A percentile compares a stretch with the other conserved stretches of the same genome.
Evolutionary conservation across 176 grass and related monocot species (phyloP).

Genomic region (Musa itinerans): DNA sequence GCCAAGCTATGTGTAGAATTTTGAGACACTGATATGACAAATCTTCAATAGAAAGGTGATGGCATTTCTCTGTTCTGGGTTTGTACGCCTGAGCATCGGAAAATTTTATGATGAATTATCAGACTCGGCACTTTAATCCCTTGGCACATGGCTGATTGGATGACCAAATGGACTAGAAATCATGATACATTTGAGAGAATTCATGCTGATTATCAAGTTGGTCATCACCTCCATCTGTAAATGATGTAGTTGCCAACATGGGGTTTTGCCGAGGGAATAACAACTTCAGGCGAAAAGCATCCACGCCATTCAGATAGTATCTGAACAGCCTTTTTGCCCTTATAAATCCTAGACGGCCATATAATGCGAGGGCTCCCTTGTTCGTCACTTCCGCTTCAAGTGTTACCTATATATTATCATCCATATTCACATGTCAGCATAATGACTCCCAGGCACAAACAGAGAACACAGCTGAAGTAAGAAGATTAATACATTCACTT

Average conservation of each 20-base stretch:
- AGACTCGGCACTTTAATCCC: not conserved
- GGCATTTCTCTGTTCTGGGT: no score
- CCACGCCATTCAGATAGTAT: constrained; percentile 92
- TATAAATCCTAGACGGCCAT: constrained; percentile 85
- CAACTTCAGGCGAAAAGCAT: constrained; percentile 86
- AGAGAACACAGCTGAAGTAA: not conserved
- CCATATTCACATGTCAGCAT: not conserved
- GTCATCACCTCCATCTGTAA: not conserved
- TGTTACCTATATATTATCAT: constrained; percentile 52
- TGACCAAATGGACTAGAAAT: not conserved
- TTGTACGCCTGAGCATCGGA: not conserved
- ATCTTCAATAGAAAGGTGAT: no score
- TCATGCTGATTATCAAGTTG: not conserved
- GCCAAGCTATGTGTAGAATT: no score
- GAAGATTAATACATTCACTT: no score
- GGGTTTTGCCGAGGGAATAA: constrained; percentile 54
- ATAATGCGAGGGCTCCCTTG: constrained; percentile 77
- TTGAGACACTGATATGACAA: no score
- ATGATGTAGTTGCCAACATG: constrained; percentile 16
- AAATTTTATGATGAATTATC: not conserved
- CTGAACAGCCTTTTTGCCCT: constrained; percentile 85
- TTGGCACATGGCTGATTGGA: not conserved
- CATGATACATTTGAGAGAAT: constrained; percentile 6
- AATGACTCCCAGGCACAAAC: not conserved
- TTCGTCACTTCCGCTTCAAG: constrained; percentile 96